Evolutionary conservation across 371 early-diverging fungal genomes (phyloP).

Genomic region (Circinella umbellata): DNA sequence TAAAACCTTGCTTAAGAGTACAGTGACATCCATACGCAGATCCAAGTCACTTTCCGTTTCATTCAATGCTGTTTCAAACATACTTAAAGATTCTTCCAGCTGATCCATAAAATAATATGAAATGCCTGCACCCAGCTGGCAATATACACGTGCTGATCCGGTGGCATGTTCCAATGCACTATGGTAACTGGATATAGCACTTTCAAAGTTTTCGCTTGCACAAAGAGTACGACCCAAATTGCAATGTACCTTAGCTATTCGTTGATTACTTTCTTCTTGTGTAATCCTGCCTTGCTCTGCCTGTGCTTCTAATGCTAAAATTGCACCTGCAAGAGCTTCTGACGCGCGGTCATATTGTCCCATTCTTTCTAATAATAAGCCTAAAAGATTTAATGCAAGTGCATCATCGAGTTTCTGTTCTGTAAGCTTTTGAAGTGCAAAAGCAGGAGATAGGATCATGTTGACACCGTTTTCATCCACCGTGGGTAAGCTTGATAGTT

Average conservation of each 20-base stretch:
- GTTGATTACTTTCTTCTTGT: constrained; percentile 20
- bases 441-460: constrained; percentile 56
- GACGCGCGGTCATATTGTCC: constrained; percentile 72
- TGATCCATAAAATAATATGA: constrained; percentile 77
- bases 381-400: constrained; percentile 73
- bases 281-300: constrained; percentile 26
- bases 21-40: constrained; percentile 65
- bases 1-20: constrained; percentile 82
- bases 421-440: constrained; percentile 75
- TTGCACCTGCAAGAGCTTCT: constrained; percentile 64
- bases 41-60: constrained; percentile 53
- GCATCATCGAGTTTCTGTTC: constrained; percentile 69
- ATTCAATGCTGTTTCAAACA: constrained; percentile 76
- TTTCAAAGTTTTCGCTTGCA: constrained; percentile 54
- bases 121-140: constrained; percentile 73
- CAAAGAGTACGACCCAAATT: constrained; percentile 71
- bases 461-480: constrained; percentile 17
- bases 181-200: constrained; percentile 51
- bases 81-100: constrained; percentile 67
- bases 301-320: constrained; percentile 53
- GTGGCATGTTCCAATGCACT: constrained; percentile 35
- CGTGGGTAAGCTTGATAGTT: constrained; percentile 21
- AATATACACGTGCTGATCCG: constrained; percentile 45
- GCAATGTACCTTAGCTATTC: constrained; percentile 50
- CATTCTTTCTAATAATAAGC: constrained; percentile 76